phyloP scores from a whole-genome alignment of 441 rosid species.

The Populus hybrid region DNA sequence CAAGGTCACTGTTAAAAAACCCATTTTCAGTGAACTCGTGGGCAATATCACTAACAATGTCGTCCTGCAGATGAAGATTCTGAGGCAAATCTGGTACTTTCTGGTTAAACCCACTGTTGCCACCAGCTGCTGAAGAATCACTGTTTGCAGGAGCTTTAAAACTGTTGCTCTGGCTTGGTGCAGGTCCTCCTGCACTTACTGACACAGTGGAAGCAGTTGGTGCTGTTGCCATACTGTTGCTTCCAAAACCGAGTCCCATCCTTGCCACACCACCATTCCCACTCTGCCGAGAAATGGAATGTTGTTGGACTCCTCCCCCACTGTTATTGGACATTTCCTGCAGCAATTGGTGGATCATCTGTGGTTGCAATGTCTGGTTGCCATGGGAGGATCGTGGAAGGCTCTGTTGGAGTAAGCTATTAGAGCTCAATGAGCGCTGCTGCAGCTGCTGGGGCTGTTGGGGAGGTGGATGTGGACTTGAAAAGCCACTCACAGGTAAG shows the following conservation, averaged over 20 bases:
- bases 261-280: conserved; percentile 41
- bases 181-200: conserved; percentile 43
- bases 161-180: conserved; percentile 57
- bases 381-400: conserved; percentile 51
- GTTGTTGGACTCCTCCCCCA: conserved; percentile 45
- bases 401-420: conserved; percentile 53
- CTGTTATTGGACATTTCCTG: conserved; percentile 68
- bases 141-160: conserved; percentile 66
- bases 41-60: conserved; percentile 57
- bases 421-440: conserved; percentile 37
- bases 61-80: conserved; percentile 59
- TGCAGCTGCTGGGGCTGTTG: conserved; percentile 53
- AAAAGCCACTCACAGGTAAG: conserved; percentile 51
- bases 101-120: conserved; percentile 49
- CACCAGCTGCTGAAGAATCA: conserved; percentile 55
- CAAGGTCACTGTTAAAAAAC: too few relatives aligned
- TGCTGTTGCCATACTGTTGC: conserved; percentile 34
- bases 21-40: conserved; percentile 59
- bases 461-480: conserved; percentile 44
- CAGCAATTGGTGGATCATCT: conserved; percentile 64
- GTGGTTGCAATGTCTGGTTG: conserved; percentile 67
- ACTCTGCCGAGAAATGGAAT: conserved; percentile 40
- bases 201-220: conserved; percentile 43
- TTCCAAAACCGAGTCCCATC: conserved; percentile 46
- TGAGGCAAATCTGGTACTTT: conserved; percentile 46